These are phyloP conservation scores for Bjerkandera adusta DNA, from an alignment of 1,284 basidiomycete genomes.

Conservation along the genomic window DNA sequence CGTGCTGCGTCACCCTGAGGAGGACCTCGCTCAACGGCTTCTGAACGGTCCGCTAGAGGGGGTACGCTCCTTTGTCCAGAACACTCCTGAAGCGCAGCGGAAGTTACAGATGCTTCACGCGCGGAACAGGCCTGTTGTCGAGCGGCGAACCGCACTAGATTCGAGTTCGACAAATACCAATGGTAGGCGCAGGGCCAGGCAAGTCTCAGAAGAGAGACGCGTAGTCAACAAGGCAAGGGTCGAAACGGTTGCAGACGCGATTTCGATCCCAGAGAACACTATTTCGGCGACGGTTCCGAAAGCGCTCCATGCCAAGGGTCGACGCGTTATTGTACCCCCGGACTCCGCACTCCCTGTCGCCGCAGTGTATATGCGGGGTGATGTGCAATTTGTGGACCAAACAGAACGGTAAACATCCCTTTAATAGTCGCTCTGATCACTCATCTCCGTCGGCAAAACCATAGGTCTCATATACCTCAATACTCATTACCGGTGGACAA, in stretches of 20 bases:
- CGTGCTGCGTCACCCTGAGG: background rate
- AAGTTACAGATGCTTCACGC: no score
- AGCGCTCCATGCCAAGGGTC: conserved; percentile 36
- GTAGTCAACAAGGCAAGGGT: no score
- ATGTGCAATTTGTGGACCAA: conserved; percentile 47
- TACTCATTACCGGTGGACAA: conserved; percentile 42
- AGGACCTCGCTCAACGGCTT: background rate
- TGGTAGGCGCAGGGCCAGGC: no score
- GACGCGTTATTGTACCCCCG: conserved; percentile 41
- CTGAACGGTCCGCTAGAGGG: background rate
- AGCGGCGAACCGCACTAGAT: no score
- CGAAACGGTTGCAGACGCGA: no score
- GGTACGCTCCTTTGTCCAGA: background rate
- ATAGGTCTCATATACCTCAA: conserved; percentile 35
- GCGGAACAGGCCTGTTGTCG: no score
- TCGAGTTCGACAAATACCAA: no score
- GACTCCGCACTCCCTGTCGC: conserved; percentile 35
- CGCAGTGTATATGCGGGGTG: conserved; percentile 49
- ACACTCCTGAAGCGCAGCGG: background rate
- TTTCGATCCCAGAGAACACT: no score
- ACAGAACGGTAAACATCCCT: conserved; percentile 25
- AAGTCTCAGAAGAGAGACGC: no score
- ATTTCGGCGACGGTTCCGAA: background rate
- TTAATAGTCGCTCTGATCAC: background rate
- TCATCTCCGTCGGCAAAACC: conserved; percentile 15